Conservation (phyloP, 2,329 filamentous ascomycete species). For the Exophiala bonariae region DNA sequence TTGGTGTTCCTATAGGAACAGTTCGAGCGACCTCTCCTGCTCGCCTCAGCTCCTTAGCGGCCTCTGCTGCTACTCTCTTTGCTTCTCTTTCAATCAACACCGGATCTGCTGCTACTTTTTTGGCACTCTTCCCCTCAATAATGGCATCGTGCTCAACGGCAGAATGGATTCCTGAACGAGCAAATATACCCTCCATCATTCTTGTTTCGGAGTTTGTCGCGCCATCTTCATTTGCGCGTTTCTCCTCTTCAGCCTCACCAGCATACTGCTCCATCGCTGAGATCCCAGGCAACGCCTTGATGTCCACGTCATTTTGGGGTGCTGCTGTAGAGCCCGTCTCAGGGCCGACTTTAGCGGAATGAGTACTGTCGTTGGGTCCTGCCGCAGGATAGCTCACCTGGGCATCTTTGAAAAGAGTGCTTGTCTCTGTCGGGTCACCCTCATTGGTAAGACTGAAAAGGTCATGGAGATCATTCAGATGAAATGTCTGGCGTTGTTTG, state of each 20-base stretch:
- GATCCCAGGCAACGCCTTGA: constrained; percentile 60
- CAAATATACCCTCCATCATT: constrained; percentile 86
- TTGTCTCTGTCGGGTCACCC: constrained; percentile 76
- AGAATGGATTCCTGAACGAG: constrained; percentile 81
- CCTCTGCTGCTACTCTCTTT: constrained; percentile 72
- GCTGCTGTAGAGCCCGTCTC: constrained; percentile 25
- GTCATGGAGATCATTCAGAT: constrained; percentile 86
- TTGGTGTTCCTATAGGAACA: constrained; percentile 80
- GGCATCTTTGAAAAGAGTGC: constrained; percentile 82
- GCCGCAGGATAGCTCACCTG: constrained; percentile 65
- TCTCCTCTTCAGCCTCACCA: constrained; percentile 48
- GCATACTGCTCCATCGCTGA: constrained; percentile 66
- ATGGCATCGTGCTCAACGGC: constrained; percentile 92
- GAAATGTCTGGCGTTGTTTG: constrained; percentile 88
- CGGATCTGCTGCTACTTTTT: constrained; percentile 70
- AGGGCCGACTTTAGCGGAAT: constrained; percentile 20
- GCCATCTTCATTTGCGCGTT: constrained; percentile 32
- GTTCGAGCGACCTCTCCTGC: constrained; percentile 70
- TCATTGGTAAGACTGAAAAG: constrained; percentile 77
- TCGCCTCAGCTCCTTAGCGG: constrained; percentile 72
- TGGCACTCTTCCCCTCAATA: constrained; percentile 65
- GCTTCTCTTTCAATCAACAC: constrained; percentile 80
- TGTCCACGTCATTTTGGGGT: constrained; percentile 34
- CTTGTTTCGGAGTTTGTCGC: constrained; percentile 61
- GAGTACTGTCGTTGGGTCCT: constrained; percentile 18